phyloP scores from a whole-genome alignment of 2,329 filamentous ascomycete species.

The Monilinia vaccinii-corymbosi region DNA sequence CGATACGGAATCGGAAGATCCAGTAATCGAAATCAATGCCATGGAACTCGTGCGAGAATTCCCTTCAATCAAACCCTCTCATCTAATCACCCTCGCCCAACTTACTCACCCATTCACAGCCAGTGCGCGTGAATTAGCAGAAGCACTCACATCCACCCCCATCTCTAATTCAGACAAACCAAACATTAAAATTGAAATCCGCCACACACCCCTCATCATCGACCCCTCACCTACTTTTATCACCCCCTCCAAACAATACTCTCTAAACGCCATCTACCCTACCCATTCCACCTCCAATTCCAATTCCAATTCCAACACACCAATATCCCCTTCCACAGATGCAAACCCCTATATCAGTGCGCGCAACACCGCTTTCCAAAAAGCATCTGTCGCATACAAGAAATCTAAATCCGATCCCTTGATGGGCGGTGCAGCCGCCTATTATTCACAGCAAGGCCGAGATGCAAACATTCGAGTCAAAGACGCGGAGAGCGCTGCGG shows the following conservation, averaged over 20 bases:
- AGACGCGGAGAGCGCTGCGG: constrained; percentile 52
- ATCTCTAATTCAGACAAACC: constrained; percentile 7
- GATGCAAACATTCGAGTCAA: constrained; percentile 51
- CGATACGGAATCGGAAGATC: constrained; percentile 34
- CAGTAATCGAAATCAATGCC: constrained; percentile 39
- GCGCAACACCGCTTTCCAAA: constrained; percentile 38
- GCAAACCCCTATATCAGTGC: constrained; percentile 11
- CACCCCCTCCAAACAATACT: constrained; percentile 1
- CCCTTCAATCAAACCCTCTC: constrained; percentile 37
- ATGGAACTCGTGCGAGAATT: constrained; percentile 47
- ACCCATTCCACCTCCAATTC: background rate
- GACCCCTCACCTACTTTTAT: background rate
- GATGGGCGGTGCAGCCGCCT: constrained; percentile 65
- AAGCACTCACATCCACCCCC: constrained; percentile 35
- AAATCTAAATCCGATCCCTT: constrained; percentile 60
- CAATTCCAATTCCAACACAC: background rate
- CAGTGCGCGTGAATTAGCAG: constrained; percentile 51
- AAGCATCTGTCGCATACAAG: constrained; percentile 50
- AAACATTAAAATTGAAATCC: constrained; percentile 25
- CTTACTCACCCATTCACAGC: constrained; percentile 48
- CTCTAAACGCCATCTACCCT: constrained; percentile 9
- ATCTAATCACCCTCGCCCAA: constrained; percentile 43
- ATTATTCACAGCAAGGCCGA: constrained; percentile 64
- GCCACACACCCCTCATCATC: constrained; percentile 21
- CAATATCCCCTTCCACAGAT: background rate